Base-by-base conservation (phyloP, 768 basidiomycete genomes). In the Trametopsis cervina region DNA sequence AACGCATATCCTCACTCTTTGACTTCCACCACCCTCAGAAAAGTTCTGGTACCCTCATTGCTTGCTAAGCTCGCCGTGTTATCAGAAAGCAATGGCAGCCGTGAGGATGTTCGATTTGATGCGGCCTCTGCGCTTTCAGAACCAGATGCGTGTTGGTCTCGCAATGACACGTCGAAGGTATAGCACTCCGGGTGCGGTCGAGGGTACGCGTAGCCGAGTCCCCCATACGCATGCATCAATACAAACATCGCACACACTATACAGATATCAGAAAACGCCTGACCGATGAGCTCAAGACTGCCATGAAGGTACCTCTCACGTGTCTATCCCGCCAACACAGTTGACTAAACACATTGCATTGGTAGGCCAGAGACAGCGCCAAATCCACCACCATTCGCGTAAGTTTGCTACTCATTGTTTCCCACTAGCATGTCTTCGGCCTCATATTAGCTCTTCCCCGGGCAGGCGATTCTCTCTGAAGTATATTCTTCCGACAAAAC, bases 401-500 rank as follows among this genome's bases (percentile, higher is more conserved):
- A 29, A 44, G 53, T 53, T 35, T 9, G 7, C 17, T 17, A 18
- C 24, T n/a, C 42, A 6, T 27, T 23, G 15, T 18, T 36, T 27
- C n/a, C 23, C 17, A n/a, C 47, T 44, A 29, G 21, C 11, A 38
- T 35, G 51, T 26, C 13, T 15, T 22, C 26, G 41, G 27, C 41
- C 29, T 33, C 29, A 33, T 15, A 35, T 50, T 18, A 20, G 21
- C 36, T 33, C 35, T 24, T 23, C 17, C n/a, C 43, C 27, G 18
- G 20, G 33, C 25, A 87, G 85, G 80, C 82, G 21, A 73, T 85
- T 25, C 69, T 88, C 15, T 72, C 85, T 9, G 85, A 88, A 49
- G 71, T 88, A 2, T 78, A 86, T 54, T 71, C 76, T 7, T 72
- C 78, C 27, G 85, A 86, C 64, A 88, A 88, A 63, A 60, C 62